These are phyloP conservation scores for Knufia petricola DNA, from an alignment of 2,329 filamentous ascomycete species.

Conservation along the genomic window DNA sequence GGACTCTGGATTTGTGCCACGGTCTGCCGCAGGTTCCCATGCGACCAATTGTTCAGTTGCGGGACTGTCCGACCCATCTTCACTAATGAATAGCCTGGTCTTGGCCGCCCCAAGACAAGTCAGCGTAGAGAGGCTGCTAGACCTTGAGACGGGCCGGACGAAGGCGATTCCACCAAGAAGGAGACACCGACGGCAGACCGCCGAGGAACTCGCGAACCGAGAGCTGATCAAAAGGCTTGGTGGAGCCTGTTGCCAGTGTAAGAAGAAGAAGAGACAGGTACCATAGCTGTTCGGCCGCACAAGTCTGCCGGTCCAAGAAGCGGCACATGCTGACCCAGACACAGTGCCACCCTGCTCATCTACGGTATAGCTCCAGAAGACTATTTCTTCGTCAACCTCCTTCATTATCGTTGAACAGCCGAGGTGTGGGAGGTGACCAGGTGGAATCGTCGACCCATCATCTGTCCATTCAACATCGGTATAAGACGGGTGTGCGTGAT, in stretches of 20 bases:
- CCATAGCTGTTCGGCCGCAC: neutral
- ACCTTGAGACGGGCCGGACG: neutral
- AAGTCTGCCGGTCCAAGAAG: neutral
- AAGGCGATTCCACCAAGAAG: neutral
- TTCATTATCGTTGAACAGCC: neutral
- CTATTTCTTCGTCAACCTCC: neutral
- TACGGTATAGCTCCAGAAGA: neutral
- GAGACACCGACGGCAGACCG: neutral
- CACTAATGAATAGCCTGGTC: too few relatives aligned
- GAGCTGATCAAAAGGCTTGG: neutral
- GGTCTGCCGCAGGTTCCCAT: too few relatives aligned
- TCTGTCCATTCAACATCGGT: too few relatives aligned
- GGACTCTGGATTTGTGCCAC: too few relatives aligned
- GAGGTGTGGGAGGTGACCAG: too few relatives aligned
- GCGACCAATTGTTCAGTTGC: too few relatives aligned
- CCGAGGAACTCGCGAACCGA: neutral
- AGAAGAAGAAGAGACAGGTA: conserved; percentile 8
- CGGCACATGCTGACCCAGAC: neutral
- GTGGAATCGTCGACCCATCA: too few relatives aligned
- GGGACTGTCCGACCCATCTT: too few relatives aligned
- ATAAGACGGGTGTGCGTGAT: neutral
- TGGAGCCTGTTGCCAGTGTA: conserved; percentile 1
- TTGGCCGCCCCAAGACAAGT: neutral
- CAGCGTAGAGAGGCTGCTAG: neutral
- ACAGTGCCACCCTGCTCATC: neutral